Percentiles rank a stretch among this genome's conserved stretches.
Conservation (phyloP, 495 filamentous ascomycete genomes). For the Delitschia confertaspora region DNA sequence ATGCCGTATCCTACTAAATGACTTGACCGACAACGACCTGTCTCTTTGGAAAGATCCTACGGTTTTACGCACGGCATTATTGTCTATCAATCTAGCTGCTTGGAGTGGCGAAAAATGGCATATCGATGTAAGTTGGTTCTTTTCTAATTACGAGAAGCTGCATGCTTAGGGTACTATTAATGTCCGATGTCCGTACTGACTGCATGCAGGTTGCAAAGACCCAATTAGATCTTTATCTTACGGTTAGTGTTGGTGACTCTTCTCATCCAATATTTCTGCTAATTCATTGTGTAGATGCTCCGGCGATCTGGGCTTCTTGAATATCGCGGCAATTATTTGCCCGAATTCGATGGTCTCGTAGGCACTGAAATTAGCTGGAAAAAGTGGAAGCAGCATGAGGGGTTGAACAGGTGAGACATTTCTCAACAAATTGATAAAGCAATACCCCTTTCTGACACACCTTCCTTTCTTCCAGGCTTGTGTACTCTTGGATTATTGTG, state of each 20-base stretch:
- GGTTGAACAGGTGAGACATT: slow-evolving; percentile 15
- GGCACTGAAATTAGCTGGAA: slow-evolving; percentile 12
- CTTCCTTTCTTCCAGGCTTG: slow-evolving; percentile 10
- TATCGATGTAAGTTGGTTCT: slow-evolving; percentile 17
- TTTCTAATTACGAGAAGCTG: background rate
- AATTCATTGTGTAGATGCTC: slow-evolving; percentile 13
- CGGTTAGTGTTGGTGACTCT: slow-evolving; percentile 9
- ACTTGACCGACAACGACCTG: slow-evolving; percentile 15
- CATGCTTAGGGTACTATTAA: background rate
- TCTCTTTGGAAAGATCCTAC: slow-evolving; percentile 7
- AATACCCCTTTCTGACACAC: too few species aligned
- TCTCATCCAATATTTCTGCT: slow-evolving; percentile 3
- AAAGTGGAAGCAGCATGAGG: slow-evolving; percentile 16
- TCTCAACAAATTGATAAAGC: too few species aligned
- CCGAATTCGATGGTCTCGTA: slow-evolving; percentile 11
- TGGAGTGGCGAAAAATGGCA: slow-evolving; percentile 24
- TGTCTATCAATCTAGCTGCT: slow-evolving; percentile 12
- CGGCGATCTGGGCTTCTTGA: slow-evolving; percentile 18
- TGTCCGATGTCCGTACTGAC: slow-evolving; percentile 1
- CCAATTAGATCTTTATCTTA: slow-evolving; percentile 15
- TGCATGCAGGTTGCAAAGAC: slow-evolving; percentile 8
- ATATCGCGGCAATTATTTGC: slow-evolving; percentile 9
- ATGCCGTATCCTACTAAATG: slow-evolving; percentile 16
- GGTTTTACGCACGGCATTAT: slow-evolving; percentile 11
- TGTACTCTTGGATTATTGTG: slow-evolving; percentile 16